Evolutionary conservation across 164 flowering plant genomes (phyloP).

Genomic region (Houttuynia cordata): DNA sequence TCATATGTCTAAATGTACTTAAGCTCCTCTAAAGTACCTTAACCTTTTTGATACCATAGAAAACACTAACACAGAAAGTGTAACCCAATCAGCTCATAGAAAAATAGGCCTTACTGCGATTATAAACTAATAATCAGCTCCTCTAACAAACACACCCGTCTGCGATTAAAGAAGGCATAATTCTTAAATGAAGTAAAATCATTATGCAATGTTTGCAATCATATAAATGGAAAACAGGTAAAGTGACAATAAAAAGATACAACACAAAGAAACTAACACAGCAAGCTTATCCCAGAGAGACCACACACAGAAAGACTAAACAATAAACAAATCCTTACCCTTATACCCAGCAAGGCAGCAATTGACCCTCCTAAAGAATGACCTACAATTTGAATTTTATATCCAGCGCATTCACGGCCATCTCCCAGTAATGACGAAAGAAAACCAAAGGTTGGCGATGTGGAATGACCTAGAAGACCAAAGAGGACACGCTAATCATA

Average conservation of each 20-base stretch:
- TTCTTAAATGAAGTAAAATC: too few species aligned
- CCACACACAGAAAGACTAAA: background rate
- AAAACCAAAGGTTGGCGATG: slow-evolving; percentile 30
- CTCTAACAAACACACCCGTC: background rate
- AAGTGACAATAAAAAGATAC: background rate
- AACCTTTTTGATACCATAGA: too few species aligned
- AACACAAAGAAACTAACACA: background rate
- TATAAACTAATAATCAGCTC: too few species aligned
- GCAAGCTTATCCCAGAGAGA: background rate
- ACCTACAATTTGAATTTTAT: slow-evolving; percentile 60
- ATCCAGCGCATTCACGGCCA: slow-evolving; percentile 79
- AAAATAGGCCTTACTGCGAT: too few species aligned
- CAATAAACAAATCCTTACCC: slow-evolving; percentile 32
- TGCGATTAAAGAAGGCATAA: too few species aligned
- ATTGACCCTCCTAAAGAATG: slow-evolving; percentile 90
- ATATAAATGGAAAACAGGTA: background rate
- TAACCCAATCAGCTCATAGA: too few species aligned
- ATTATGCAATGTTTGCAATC: too few species aligned
- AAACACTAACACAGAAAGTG: too few species aligned
- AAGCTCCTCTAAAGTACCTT: too few species aligned
- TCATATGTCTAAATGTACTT: too few species aligned
- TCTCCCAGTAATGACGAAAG: slow-evolving; percentile 66
- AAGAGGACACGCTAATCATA: background rate
- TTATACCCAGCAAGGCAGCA: slow-evolving; percentile 58
- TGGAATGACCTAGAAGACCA: slow-evolving; percentile 10